Evolutionary conservation across 1,284 basidiomycete genomes (phyloP).

Genomic region (Ustilago tritici): DNA sequence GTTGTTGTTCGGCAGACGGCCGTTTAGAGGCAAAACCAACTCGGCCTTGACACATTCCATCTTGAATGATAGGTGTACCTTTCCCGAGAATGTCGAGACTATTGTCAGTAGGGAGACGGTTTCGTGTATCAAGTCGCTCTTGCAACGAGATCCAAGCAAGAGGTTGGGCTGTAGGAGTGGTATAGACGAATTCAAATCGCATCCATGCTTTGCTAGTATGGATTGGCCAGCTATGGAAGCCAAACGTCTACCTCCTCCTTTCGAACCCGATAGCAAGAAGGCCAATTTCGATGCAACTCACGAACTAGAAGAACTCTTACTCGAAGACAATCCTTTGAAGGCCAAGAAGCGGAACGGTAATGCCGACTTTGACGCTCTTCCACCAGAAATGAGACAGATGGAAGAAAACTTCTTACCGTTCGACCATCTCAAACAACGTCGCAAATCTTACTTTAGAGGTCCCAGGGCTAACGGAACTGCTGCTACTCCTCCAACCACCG

Average conservation of each 20-base stretch:
- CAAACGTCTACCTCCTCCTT: constrained; percentile 85
- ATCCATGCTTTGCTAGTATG: constrained; percentile 86
- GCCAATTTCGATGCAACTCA: constrained; percentile 99
- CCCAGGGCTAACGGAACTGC: background rate
- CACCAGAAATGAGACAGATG: constrained; percentile 93
- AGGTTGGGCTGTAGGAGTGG: constrained; percentile 84
- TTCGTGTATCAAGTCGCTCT: constrained; percentile 70
- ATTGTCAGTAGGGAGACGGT: constrained; percentile 58
- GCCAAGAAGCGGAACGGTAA: constrained; percentile 90
- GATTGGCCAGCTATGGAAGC: constrained; percentile 84
- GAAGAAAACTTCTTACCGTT: constrained; percentile 79
- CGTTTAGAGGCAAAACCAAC: constrained; percentile 65
- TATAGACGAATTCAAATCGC: constrained; percentile 76
- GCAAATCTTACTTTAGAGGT: constrained; percentile 58
- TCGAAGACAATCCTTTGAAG: constrained; percentile 97
- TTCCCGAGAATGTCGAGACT: constrained; percentile 63
- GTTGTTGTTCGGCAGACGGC: constrained; percentile 61
- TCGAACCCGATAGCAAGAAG: constrained; percentile 95
- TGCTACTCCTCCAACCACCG: background rate
- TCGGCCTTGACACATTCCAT: constrained; percentile 63
- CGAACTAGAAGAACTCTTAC: constrained; percentile 91
- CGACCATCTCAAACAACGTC: constrained; percentile 62
- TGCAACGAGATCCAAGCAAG: constrained; percentile 85
- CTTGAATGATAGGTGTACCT: constrained; percentile 60
- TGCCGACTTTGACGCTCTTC: constrained; percentile 85